phyloP scores from a whole-genome alignment of 768 basidiomycete genomes.

The Mycena rebaudengoi region DNA sequence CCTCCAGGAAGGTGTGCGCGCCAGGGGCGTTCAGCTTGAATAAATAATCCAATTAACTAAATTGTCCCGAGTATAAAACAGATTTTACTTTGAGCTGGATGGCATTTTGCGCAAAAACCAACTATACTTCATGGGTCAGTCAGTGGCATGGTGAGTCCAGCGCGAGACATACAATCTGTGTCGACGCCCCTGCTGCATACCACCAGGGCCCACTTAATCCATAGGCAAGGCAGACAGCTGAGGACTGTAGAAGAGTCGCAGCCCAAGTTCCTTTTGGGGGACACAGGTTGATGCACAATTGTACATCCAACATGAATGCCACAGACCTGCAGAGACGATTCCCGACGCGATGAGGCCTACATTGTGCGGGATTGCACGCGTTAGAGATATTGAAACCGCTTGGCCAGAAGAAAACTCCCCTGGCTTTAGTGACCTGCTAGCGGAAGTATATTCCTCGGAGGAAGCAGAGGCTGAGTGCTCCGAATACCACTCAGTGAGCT shows the following conservation, averaged over 20 bases:
- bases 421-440: slow-evolving; percentile 6
- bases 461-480: slow-evolving; percentile 13
- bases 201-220: slow-evolving; percentile 21
- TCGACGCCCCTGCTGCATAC: slow-evolving; percentile 21
- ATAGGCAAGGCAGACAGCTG: slow-evolving; percentile 33
- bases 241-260: slow-evolving; percentile 53
- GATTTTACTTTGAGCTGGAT: slow-evolving; percentile 47
- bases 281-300: no score
- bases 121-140: background rate
- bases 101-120: slow-evolving; percentile 35
- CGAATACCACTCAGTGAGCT: slow-evolving; percentile 20
- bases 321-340: slow-evolving; percentile 17
- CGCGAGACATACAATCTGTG: slow-evolving; percentile 14
- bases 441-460: slow-evolving; percentile 24
- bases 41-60: background rate
- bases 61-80: background rate
- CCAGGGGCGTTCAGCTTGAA: slow-evolving; percentile 58
- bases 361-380: no score
- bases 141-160: background rate
- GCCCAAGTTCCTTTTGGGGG: no score
- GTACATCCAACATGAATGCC: no score
- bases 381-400: no score
- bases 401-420: no score
- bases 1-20: slow-evolving; percentile 60
- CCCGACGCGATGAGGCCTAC: slow-evolving; percentile 11